Percentiles rank a stretch among this genome's conserved stretches.
Conservation (phyloP, 2,329 filamentous ascomycete species). For the Lachnellula suecica region DNA sequence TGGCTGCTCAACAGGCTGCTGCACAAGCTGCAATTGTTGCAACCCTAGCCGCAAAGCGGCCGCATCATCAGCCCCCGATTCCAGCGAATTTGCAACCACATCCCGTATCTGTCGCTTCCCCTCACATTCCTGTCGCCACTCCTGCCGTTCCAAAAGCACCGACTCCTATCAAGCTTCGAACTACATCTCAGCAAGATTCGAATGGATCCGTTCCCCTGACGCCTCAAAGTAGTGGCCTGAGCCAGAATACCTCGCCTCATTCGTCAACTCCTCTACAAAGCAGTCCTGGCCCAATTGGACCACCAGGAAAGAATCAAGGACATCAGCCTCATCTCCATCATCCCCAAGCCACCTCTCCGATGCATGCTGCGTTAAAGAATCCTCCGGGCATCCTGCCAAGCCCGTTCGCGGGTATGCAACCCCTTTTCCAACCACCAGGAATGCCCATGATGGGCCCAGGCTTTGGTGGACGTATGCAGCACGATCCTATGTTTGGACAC, state of each 20-base stretch:
- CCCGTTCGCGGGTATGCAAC: slow-evolving; percentile 48
- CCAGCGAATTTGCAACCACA: slow-evolving; percentile 58
- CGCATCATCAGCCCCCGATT: slow-evolving; percentile 45
- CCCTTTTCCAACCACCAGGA: slow-evolving; percentile 53
- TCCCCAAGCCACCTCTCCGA: slow-evolving; percentile 64
- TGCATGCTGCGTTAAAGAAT: slow-evolving; percentile 56
- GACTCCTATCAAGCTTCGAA: slow-evolving; percentile 74
- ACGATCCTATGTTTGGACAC: slow-evolving; percentile 54
- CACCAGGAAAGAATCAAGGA: slow-evolving; percentile 56
- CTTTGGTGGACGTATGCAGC: slow-evolving; percentile 39
- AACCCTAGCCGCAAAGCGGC: slow-evolving; percentile 44
- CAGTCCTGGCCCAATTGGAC: slow-evolving; percentile 62
- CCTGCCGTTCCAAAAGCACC: slow-evolving; percentile 81
- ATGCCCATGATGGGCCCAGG: slow-evolving; percentile 40
- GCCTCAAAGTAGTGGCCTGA: slow-evolving; percentile 58
- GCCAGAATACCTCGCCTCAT: slow-evolving; percentile 60
- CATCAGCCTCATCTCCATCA: slow-evolving; percentile 53
- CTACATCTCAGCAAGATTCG: slow-evolving; percentile 69
- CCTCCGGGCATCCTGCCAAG: slow-evolving; percentile 49
- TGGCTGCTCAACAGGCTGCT: slow-evolving; percentile 35
- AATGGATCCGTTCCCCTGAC: slow-evolving; percentile 67
- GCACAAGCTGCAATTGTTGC: slow-evolving; percentile 38
- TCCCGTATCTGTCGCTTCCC: slow-evolving; percentile 66
- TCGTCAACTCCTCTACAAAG: slow-evolving; percentile 62
- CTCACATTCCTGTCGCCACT: slow-evolving; percentile 75